Evolutionary conservation across 1,284 basidiomycete species (phyloP).

Genomic region (Vanrija sp.): DNA sequence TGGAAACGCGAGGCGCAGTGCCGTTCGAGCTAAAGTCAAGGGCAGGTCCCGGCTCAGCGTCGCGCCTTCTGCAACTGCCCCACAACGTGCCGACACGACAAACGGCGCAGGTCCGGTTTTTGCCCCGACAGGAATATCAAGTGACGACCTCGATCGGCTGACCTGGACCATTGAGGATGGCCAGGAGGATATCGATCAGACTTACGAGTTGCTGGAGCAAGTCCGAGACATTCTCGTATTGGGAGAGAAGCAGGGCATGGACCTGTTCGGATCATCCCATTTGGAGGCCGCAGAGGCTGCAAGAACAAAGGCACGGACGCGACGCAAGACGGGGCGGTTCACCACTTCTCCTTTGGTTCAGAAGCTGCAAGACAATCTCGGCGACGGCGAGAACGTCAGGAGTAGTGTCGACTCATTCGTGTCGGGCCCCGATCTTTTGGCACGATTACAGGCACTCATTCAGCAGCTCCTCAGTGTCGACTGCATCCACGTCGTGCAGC

Average conservation of each 20-base stretch:
- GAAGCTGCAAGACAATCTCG: neutral
- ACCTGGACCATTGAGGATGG: slow-evolving; percentile 30
- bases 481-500: slow-evolving; percentile 26
- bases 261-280: slow-evolving; percentile 23
- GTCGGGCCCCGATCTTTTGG: no score
- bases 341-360: slow-evolving; percentile 17
- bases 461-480: slow-evolving; percentile 22
- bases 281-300: slow-evolving; percentile 5
- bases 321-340: slow-evolving; percentile 25
- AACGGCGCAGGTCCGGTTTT: neutral
- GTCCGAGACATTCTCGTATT: slow-evolving; percentile 35
- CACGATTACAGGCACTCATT: no score
- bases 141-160: neutral
- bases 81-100: no score
- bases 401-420: no score
- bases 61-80: neutral
- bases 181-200: slow-evolving; percentile 31
- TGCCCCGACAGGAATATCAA: neutral
- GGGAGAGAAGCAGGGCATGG: slow-evolving; percentile 29
- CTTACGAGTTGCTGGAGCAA: slow-evolving; percentile 39
- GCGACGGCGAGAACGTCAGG: neutral
- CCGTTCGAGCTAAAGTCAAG: no score
- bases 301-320: slow-evolving; percentile 14
- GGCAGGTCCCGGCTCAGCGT: neutral
- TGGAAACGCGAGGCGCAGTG: neutral